Percentiles rank a stretch among this genome's conserved stretches.
These are phyloP conservation scores for Ogataea methanolica DNA, from an alignment of 805 yeast species.

Conservation along the genomic window DNA sequence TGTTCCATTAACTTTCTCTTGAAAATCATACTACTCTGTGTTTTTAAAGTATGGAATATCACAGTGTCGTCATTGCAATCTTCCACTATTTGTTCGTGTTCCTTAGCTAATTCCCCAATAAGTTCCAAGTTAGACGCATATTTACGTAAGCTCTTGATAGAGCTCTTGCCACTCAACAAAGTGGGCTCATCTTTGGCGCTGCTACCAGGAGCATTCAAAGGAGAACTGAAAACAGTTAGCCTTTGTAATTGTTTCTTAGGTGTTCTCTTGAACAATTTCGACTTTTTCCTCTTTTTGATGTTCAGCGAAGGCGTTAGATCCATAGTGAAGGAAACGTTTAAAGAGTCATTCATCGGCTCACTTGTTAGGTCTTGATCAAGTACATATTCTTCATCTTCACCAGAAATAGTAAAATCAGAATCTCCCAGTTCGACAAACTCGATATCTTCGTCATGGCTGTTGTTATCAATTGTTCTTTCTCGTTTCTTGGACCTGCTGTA, in stretches of 20 bases:
- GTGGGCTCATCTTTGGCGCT: background rate
- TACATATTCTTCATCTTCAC: slow-evolving; percentile 9
- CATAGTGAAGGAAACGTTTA: slow-evolving; percentile 28
- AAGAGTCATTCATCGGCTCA: slow-evolving; percentile 14
- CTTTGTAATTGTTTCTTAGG: slow-evolving; percentile 23
- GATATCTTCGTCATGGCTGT: slow-evolving; percentile 19
- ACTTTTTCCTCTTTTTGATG: slow-evolving; percentile 21
- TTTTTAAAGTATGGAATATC: background rate
- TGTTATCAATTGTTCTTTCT: slow-evolving; percentile 5
- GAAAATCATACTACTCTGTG: background rate
- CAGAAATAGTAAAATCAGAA: slow-evolving; percentile 20
- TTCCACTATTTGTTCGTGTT: slow-evolving; percentile 5
- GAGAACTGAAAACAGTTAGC: slow-evolving; percentile 21
- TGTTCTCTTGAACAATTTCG: slow-evolving; percentile 21
- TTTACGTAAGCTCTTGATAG: slow-evolving; percentile 16
- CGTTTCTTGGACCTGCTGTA: background rate
- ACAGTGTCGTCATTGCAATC: slow-evolving; percentile 7
- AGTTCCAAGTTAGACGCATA: slow-evolving; percentile 20
- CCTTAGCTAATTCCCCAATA: slow-evolving; percentile 12
- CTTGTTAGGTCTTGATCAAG: background rate
- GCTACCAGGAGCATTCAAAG: slow-evolving; percentile 3
- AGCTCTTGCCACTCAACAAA: slow-evolving; percentile 5
- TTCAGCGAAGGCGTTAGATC: slow-evolving; percentile 24
- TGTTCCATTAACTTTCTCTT: background rate
- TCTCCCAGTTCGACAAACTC: slow-evolving; percentile 28